A percentile compares a stretch with the other conserved stretches of the same genome.
Conservation (phyloP, 768 basidiomycete species). For the Hemileccinum rubropunctum region DNA sequence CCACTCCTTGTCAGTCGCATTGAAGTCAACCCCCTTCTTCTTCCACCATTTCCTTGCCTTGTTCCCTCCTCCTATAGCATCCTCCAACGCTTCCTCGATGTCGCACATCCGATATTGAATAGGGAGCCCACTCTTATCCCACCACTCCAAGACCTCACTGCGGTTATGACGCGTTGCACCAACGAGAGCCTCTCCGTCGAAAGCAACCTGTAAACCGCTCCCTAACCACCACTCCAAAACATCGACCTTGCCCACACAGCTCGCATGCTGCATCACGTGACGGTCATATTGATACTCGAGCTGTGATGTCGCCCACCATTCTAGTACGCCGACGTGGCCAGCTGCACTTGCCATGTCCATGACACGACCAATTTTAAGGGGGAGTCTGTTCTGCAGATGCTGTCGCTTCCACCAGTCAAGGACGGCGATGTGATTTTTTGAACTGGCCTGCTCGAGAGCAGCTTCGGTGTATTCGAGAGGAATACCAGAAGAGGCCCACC, state of each 20-base stretch:
- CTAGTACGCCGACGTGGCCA: slow-evolving; percentile 70
- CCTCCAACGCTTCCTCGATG: slow-evolving; percentile 88
- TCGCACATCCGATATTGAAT: slow-evolving; percentile 90
- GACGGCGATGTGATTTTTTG: slow-evolving; percentile 72
- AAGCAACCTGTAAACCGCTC: slow-evolving; percentile 72
- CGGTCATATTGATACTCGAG: slow-evolving; percentile 78
- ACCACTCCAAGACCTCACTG: slow-evolving; percentile 84
- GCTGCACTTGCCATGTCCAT: slow-evolving; percentile 85
- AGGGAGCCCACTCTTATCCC: slow-evolving; percentile 74
- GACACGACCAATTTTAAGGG: slow-evolving; percentile 78
- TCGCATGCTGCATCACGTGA: slow-evolving; percentile 73
- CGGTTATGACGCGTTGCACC: slow-evolving; percentile 82
- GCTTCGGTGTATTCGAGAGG: slow-evolving; percentile 75
- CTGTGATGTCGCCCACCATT: slow-evolving; percentile 83
- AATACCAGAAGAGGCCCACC: slow-evolving; percentile 73
- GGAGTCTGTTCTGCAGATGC: slow-evolving; percentile 44
- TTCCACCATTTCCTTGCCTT: slow-evolving; percentile 80
- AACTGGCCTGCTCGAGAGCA: slow-evolving; percentile 75
- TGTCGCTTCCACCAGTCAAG: slow-evolving; percentile 84
- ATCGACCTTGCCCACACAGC: slow-evolving; percentile 75
- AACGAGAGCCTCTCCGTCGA: slow-evolving; percentile 75
- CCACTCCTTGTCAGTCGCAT: slow-evolving; percentile 84
- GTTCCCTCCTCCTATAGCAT: slow-evolving; percentile 78
- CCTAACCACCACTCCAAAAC: slow-evolving; percentile 83
- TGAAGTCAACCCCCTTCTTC: slow-evolving; percentile 77